Conservation (phyloP, 106 monocot genomes). For the Dactylorhiza incarnata region DNA sequence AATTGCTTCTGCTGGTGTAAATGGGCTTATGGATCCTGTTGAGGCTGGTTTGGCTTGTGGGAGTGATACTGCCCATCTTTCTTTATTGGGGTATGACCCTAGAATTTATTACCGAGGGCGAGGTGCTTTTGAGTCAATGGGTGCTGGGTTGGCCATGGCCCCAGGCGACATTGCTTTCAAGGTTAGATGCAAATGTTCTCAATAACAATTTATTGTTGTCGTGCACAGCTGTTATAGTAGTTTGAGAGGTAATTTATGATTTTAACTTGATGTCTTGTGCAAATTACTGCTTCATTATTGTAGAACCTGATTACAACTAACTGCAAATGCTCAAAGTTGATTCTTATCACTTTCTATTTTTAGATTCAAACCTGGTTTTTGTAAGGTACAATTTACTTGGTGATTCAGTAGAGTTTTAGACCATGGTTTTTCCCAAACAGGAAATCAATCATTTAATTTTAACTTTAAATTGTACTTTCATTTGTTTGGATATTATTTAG, state of each 20-base stretch:
- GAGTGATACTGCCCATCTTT: constrained; percentile 94
- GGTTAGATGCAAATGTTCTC: constrained; percentile 24
- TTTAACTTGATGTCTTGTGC: background rate
- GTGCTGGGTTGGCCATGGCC: constrained; percentile 91
- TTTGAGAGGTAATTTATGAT: background rate
- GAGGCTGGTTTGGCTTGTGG: constrained; percentile 92
- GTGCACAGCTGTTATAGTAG: background rate
- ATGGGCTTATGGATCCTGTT: constrained; percentile 93
- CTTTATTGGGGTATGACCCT: constrained; percentile 87
- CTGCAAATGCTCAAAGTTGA: background rate
- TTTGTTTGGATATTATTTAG: background rate
- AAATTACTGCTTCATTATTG: background rate
- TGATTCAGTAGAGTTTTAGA: background rate
- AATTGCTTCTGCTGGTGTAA: constrained; percentile 78
- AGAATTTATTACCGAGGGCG: constrained; percentile 84
- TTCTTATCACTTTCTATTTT: background rate
- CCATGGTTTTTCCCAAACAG: background rate
- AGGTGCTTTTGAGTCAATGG: constrained; percentile 98
- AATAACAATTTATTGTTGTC: background rate
- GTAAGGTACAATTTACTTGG: background rate
- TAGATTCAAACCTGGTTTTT: background rate
- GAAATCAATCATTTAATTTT: background rate
- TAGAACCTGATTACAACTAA: background rate
- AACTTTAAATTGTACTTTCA: background rate
- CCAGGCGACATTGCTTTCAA: constrained; percentile 98